Evolutionary conservation across 2,329 filamentous ascomycete genomes (phyloP), one percentile per base, ranked within the genome.

Genomic region (Ceratocystis alfenasii): DNA sequence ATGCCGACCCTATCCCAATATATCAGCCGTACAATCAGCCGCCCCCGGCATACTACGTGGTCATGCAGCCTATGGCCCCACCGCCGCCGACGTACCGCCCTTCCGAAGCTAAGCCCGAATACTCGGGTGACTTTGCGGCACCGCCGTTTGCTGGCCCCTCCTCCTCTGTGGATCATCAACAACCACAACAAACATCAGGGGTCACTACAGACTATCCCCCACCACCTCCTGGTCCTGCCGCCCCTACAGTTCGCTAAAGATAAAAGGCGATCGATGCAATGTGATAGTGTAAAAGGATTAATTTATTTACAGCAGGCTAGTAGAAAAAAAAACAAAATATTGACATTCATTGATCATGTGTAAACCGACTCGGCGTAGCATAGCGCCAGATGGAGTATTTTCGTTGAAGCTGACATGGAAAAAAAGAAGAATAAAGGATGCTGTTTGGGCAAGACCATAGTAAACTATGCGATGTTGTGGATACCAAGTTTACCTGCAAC

Each of bases 71-170:
- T 64, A 79, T 81, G 77, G 76, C 80, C 62, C 81, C 81, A 63
- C 80, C 80, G 12, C 81, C 81, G 20, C 78, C 83, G 64, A 86
- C 86, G 72, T 83, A 86, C 69, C 81, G 81, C 60, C 79, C 80
- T 6, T 74, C 75, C 1, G 77, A 74, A 22, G 77, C 77, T 64
- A 86, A 86, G 75, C 72, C 80, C 64, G 81, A 83, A 22, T 63
- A 63, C 22, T 67, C 80, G 81, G 17, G 75, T 74, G 28, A 82
- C 84, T 73, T 76, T 73, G 69, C 72, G 71, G 64, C 67, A 69
- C 33, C 71, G 71, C 72, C 53, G 72, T 72, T 8, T 70, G 69
- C 66, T 68, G 71, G 68, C 72, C 72, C 20, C 62, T 57, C 65
- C 33, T 57, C 64, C 17, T 46, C 64, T 6, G 41, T 41, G 55